A percentile compares a stretch with the other conserved stretches of the same genome.
Conservation (phyloP, 345 rosid genomes). For the Eutrema japonicum region DNA sequence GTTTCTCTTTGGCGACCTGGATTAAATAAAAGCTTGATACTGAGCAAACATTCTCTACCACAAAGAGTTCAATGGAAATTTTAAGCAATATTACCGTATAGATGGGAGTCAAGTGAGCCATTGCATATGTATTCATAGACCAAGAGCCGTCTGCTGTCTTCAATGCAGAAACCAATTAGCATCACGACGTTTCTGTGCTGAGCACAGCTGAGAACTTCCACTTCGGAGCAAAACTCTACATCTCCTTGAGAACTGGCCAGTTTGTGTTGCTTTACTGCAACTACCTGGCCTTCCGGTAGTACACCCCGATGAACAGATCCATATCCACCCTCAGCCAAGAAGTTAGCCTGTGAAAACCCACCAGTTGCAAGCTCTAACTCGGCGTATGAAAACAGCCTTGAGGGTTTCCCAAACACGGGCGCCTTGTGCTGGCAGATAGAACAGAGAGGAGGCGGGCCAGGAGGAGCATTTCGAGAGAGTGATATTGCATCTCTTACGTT, state of each 20-base stretch:
- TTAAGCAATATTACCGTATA: slow-evolving; percentile 64
- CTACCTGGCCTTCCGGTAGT: slow-evolving; percentile 95
- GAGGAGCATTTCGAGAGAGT: slow-evolving; percentile 79
- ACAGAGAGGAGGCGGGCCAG: slow-evolving; percentile 95
- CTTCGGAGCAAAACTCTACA: slow-evolving; percentile 97
- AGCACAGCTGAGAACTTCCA: slow-evolving; percentile 98
- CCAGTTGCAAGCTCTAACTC: slow-evolving; percentile 98
- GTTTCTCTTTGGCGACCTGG: slow-evolving; percentile 69
- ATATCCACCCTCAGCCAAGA: slow-evolving; percentile 98
- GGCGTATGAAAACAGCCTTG: slow-evolving; percentile 90
- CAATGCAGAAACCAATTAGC: slow-evolving; percentile 97
- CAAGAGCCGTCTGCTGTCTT: slow-evolving; percentile 87
- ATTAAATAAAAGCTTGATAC: slow-evolving; percentile 16
- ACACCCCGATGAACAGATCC: slow-evolving; percentile 99
- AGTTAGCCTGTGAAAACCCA: slow-evolving; percentile 96
- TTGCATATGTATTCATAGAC: slow-evolving; percentile 98
- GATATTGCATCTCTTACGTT: slow-evolving; percentile 87
- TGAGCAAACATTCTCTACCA: slow-evolving; percentile 30
- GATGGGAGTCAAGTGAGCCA: slow-evolving; percentile 94
- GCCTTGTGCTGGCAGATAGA: slow-evolving; percentile 98
- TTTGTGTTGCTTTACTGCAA: slow-evolving; percentile 99
- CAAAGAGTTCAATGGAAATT: neutral
- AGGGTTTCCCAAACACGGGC: slow-evolving; percentile 96
- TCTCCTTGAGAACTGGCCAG: slow-evolving; percentile 99
- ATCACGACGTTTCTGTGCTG: slow-evolving; percentile 98